Evolutionary conservation across 169 alveolate genomes (phyloP).

Genomic region (Besnoitia besnoiti): DNA sequence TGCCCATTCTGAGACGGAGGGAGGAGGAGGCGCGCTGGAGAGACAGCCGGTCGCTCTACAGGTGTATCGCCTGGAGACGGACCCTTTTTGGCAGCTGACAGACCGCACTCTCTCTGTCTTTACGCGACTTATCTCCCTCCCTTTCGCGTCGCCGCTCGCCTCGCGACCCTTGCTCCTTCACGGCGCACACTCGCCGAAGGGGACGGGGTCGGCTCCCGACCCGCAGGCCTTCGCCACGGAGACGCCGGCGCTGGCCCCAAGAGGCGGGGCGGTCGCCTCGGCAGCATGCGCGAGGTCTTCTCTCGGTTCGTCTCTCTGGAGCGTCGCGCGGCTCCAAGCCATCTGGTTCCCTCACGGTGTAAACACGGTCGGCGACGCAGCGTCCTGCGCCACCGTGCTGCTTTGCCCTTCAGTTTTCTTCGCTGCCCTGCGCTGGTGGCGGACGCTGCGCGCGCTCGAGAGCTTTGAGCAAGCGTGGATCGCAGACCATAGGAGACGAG

Average conservation of each 20-base stretch:
- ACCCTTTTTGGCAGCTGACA: background rate
- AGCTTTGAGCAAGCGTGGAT: background rate
- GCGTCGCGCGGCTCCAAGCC: background rate
- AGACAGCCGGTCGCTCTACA: background rate
- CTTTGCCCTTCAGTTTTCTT: background rate
- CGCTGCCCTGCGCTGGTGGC: constrained; percentile 5
- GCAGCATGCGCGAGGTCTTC: no score
- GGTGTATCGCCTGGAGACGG: background rate
- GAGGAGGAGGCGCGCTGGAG: background rate
- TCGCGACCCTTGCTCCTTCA: background rate
- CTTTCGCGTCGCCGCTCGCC: background rate
- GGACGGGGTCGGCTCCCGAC: background rate
- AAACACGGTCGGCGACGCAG: constrained; percentile 18
- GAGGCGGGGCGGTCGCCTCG: background rate
- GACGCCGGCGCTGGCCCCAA: background rate
- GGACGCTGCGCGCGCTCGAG: background rate
- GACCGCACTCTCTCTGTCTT: background rate
- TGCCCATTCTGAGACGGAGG: background rate
- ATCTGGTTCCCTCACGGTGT: background rate
- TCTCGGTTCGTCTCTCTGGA: background rate
- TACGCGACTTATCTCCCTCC: background rate
- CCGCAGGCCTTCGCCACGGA: no score
- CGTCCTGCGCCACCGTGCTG: constrained; percentile 33
- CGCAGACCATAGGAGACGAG: no score
- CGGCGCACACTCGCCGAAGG: background rate